Percentiles rank a stretch among this genome's conserved stretches.
phyloP scores from a whole-genome alignment of 2,329 filamentous ascomycete species.

The Fusarium nodosum region DNA sequence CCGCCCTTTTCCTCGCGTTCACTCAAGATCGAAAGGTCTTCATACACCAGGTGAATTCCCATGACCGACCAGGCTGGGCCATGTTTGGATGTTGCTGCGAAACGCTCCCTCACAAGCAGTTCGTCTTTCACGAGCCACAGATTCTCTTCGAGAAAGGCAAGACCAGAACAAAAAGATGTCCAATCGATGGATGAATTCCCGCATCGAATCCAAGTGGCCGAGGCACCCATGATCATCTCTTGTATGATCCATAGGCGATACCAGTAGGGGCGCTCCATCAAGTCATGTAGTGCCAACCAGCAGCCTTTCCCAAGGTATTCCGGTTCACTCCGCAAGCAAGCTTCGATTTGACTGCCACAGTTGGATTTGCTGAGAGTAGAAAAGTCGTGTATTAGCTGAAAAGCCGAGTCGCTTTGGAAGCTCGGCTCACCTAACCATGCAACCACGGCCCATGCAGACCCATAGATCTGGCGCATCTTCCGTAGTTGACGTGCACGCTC shows the following conservation, averaged over 20 bases:
- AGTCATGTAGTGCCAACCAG: not conserved
- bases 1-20: not conserved
- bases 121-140: not conserved
- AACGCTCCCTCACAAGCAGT: not conserved
- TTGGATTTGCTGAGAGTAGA: fast-evolving
- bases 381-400: not conserved
- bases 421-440: not conserved
- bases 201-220: not conserved
- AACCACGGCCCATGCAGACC: not conserved
- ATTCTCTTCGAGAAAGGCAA: not conserved
- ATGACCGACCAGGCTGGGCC: not conserved
- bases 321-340: fast-evolving
- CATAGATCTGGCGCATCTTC: not conserved
- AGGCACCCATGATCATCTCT: not conserved
- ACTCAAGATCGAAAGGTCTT: not conserved
- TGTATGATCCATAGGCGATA: not conserved
- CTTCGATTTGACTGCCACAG: not conserved
- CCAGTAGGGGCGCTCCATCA: not conserved
- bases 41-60: not conserved
- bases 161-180: not conserved
- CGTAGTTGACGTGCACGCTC: not conserved
- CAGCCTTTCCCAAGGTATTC: not conserved
- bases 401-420: not conserved
- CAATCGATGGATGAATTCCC: not conserved
- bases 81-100: not conserved